Base-by-base conservation (phyloP, 2,329 filamentous ascomycete species). In the Talaromyces sp. region DNA sequence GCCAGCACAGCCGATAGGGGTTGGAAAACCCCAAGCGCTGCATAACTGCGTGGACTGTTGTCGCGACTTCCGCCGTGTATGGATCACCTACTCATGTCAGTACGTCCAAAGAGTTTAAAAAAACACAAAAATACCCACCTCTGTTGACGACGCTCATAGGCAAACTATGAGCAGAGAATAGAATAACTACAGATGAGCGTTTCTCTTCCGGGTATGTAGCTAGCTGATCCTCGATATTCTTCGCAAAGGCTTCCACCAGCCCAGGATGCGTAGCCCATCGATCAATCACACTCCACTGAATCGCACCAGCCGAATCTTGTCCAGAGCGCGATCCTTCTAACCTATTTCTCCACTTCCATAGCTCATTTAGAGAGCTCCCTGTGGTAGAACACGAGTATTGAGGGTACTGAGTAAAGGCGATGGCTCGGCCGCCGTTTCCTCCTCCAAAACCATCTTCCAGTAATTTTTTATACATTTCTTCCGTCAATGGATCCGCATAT, bases 321-420 rank as follows among this genome's bases (percentile, higher is more conserved):
- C 82, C 80, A 2, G 79, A 84, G 50, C 84, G 82, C 77, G 92
- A 93, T 45, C 91, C 92, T 77, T 98, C 93, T 62, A 99, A 81
- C 68, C 81, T 84, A 73, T 92, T 90, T 68, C 93, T 86, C 93
- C 93, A 97, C 80, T 96, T 97, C 95, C 95, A 99, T 41, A 99
- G 81, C 80, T 99, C 95, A 73, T 99, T 99, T 65, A 99, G 81
- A 68, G 92, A 97, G 77, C 92, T 97, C 24, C 95, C 95, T 0
- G 95, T 99, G 1, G 95, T 99, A 22, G 93, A 97, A 81, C 96
- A 99, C 22, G 92, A 97, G 79, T 99, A 99, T 77, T 99, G 95
- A 2, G 95, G 95, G 73, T 99, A 99, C 78, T 99, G 95, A 33
- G 94, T 97, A 75, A 99, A 99, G 1, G 95, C 95, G 4, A 99